These are phyloP conservation scores for Rhynchosporium agropyri DNA, from an alignment of 2,329 filamentous ascomycete genomes.

Conservation along the genomic window DNA sequence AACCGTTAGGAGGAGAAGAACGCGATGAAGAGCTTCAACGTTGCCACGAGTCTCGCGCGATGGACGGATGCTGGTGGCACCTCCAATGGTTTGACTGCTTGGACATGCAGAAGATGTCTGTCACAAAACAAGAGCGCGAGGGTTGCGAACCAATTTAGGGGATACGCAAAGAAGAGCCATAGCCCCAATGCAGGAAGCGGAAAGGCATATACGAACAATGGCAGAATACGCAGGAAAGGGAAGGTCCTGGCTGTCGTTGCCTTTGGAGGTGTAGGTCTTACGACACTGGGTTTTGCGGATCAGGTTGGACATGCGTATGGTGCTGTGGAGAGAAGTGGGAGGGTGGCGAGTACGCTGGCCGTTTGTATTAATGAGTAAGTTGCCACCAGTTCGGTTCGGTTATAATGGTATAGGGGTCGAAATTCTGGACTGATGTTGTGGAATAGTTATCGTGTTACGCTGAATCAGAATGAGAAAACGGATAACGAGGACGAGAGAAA, in stretches of 20 bases:
- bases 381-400: background rate
- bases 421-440: background rate
- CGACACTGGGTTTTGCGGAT: constrained; percentile 57
- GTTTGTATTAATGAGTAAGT: constrained; percentile 88
- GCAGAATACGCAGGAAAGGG: constrained; percentile 26
- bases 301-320: constrained; percentile 77
- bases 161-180: constrained; percentile 18
- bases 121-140: constrained; percentile 22
- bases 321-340: constrained; percentile 74
- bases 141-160: constrained; percentile 14
- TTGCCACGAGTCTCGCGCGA: constrained; percentile 27
- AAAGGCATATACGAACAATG: constrained; percentile 18
- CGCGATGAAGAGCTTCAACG: constrained; percentile 37
- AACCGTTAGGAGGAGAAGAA: background rate
- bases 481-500: constrained; percentile 66
- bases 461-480: constrained; percentile 68
- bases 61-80: background rate
- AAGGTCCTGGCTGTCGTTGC: constrained; percentile 32
- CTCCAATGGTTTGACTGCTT: constrained; percentile 18
- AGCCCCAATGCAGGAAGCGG: background rate
- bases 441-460: constrained; percentile 78
- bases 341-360: constrained; percentile 74
- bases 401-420: background rate
- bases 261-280: constrained; percentile 34
- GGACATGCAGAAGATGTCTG: constrained; percentile 39